Conservation (phyloP, 192 early-diverging fungal genomes). For the Globomyces pollinis-pini region DNA sequence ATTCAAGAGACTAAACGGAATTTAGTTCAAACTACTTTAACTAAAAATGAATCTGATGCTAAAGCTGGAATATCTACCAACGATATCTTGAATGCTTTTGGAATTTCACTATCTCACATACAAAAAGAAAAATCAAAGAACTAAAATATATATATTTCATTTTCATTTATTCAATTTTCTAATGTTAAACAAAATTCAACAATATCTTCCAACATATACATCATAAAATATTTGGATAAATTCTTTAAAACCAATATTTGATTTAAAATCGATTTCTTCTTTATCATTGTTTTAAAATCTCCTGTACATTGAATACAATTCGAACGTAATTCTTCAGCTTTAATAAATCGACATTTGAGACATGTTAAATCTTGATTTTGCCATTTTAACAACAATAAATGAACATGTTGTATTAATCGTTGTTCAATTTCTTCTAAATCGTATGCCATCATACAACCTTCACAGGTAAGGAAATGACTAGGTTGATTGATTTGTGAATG, state of each 20-base stretch:
- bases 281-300: slow-evolving; percentile 40
- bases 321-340: slow-evolving; percentile 64
- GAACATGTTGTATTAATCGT: slow-evolving; percentile 66
- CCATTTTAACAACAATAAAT: slow-evolving; percentile 58
- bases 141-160: too few species aligned
- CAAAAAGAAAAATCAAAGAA: too few species aligned
- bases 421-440: slow-evolving; percentile 74
- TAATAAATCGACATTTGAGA: slow-evolving; percentile 69
- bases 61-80: background rate
- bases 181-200: too few species aligned
- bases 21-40: slow-evolving; percentile 33
- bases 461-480: background rate
- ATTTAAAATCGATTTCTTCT: slow-evolving; percentile 43
- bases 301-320: slow-evolving; percentile 71
- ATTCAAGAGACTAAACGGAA: slow-evolving; percentile 40
- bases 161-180: too few species aligned
- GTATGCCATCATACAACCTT: slow-evolving; percentile 67
- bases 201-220: slow-evolving; percentile 2
- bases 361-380: slow-evolving; percentile 88
- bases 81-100: too few species aligned
- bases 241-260: slow-evolving; percentile 57
- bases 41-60: slow-evolving; percentile 15
- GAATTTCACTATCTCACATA: too few species aligned
- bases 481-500: slow-evolving; percentile 17
- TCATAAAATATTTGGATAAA: slow-evolving; percentile 5